phyloP scores from a whole-genome alignment of 345 rosid species.

The Laguncularia racemosa region DNA sequence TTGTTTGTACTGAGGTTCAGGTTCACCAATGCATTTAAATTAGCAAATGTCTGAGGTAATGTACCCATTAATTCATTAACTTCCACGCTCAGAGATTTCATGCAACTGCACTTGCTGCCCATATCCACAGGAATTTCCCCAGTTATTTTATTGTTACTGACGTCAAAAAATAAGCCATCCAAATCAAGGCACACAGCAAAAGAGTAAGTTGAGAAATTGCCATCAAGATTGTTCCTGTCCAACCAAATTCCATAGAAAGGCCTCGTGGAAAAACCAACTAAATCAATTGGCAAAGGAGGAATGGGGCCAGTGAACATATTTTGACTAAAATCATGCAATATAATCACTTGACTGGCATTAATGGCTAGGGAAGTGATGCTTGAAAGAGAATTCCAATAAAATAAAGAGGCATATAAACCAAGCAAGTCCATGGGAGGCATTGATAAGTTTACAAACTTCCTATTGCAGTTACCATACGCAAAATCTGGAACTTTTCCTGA shows the following conservation, averaged over 20 bases:
- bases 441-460: slow-evolving; percentile 4
- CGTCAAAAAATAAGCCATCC: slow-evolving; percentile 29
- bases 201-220: slow-evolving; percentile 29
- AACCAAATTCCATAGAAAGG: slow-evolving; percentile 40
- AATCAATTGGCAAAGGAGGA: slow-evolving; percentile 24
- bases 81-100: slow-evolving; percentile 28
- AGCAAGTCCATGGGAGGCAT: slow-evolving; percentile 12
- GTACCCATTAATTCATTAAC: slow-evolving; percentile 29
- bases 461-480: slow-evolving; percentile 19
- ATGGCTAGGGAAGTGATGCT: slow-evolving; percentile 8
- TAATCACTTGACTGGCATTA: slow-evolving; percentile 12
- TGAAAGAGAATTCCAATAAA: slow-evolving; percentile 16
- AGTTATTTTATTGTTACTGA: slow-evolving; percentile 25
- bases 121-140: slow-evolving; percentile 35
- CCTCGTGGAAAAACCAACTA: slow-evolving; percentile 13
- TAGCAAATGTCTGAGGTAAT: slow-evolving; percentile 23
- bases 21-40: slow-evolving; percentile 22
- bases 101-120: slow-evolving; percentile 29
- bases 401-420: slow-evolving; percentile 25
- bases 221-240: slow-evolving; percentile 25
- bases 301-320: slow-evolving; percentile 31
- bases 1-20: slow-evolving; percentile 36
- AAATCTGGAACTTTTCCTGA: slow-evolving; percentile 27
- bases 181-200: slow-evolving; percentile 28
- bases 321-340: slow-evolving; percentile 40